phyloP scores from a whole-genome alignment of 75 land plant species.

The Azolla pinnata region DNA sequence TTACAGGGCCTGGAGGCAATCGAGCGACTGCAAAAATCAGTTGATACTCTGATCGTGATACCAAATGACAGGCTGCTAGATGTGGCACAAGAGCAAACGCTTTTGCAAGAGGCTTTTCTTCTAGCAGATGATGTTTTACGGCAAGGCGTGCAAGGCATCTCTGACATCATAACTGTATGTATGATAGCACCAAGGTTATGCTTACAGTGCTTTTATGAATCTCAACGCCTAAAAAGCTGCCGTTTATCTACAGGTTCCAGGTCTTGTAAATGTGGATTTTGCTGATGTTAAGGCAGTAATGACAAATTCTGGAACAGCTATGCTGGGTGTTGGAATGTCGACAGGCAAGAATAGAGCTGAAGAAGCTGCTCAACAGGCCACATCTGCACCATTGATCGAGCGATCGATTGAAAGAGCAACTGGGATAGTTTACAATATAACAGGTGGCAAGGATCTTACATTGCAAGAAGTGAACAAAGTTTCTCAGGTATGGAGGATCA shows the following conservation, averaged over 20 bases:
- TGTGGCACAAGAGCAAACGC: constrained; percentile 35
- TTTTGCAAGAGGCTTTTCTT: constrained; percentile 30
- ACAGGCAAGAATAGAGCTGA: constrained; percentile 11
- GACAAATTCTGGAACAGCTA: constrained; percentile 33
- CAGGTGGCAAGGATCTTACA: constrained; percentile 29
- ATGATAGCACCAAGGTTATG: too few relatives aligned
- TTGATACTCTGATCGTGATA: constrained; percentile 49
- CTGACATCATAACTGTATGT: constrained; percentile 27
- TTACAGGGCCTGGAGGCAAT: constrained; percentile 24
- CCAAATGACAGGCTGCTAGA: constrained; percentile 89
- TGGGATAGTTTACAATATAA: constrained; percentile 32
- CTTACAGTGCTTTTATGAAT: too few relatives aligned
- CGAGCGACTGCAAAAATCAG: constrained; percentile 19
- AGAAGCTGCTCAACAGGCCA: constrained; percentile 8
- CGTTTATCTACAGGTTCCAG: constrained; percentile 11
- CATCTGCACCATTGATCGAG: constrained; percentile 2
- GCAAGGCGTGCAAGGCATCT: constrained; percentile 38
- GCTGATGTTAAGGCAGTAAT: constrained; percentile 31
- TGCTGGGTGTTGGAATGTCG: constrained; percentile 22
- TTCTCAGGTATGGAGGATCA: constrained; percentile 16
- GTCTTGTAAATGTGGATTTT: constrained; percentile 35
- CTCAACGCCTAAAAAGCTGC: too few relatives aligned
- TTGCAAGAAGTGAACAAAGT: constrained; percentile 29
- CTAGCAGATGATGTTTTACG: constrained; percentile 34
- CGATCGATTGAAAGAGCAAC: constrained; percentile 16